Percentiles rank a stretch among this genome's conserved stretches.
Evolutionary conservation across 164 flowering plant species (phyloP).

Genomic region (Malania oleifera): DNA sequence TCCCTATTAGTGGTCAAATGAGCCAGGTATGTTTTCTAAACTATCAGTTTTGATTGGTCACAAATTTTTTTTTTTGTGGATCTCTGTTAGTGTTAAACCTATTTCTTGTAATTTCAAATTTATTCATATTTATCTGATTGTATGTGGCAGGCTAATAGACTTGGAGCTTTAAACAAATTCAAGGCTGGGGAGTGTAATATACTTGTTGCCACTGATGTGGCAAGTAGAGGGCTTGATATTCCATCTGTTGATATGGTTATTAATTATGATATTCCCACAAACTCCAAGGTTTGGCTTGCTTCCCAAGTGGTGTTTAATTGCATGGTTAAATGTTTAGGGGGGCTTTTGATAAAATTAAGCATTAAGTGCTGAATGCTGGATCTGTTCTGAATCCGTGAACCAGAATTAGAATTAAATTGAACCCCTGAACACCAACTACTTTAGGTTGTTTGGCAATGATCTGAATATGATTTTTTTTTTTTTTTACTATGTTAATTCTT

Average conservation of each 20-base stretch:
- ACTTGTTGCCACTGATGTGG: constrained; percentile 92
- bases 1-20: constrained; percentile 91
- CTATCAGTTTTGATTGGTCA: not conserved
- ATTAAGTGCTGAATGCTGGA: too few relatives aligned
- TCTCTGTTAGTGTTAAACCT: not conserved
- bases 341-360: too few relatives aligned
- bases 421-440: too few relatives aligned
- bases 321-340: not conserved
- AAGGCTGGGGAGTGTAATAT: constrained; percentile 88
- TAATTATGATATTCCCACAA: constrained; percentile 83
- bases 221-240: constrained; percentile 96
- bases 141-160: constrained; percentile 62
- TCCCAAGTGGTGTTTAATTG: not conserved
- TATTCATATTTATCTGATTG: not conserved
- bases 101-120: not conserved
- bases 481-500: too few relatives aligned
- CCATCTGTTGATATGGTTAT: constrained; percentile 92
- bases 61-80: not conserved
- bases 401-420: too few relatives aligned
- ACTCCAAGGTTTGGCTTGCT: constrained; percentile 62
- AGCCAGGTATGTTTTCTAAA: constrained; percentile 47
- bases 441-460: too few relatives aligned
- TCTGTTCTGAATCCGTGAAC: too few relatives aligned
- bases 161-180: constrained; percentile 83
- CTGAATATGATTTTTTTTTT: too few relatives aligned